A percentile compares a stretch with the other conserved stretches of the same genome.
phyloP scores from a whole-genome alignment of 257 asterid species.

The Striga asiatica region DNA sequence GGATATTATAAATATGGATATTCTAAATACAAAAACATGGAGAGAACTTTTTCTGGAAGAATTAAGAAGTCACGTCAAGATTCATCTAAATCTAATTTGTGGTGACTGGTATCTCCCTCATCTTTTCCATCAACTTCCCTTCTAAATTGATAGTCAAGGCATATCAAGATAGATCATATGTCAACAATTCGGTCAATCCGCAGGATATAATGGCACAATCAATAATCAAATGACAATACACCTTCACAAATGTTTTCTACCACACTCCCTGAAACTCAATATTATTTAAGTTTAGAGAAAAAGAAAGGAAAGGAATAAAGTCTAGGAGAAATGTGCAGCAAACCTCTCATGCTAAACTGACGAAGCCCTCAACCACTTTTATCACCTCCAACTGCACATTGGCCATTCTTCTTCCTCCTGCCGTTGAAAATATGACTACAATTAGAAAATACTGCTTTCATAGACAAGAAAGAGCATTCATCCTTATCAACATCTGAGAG shows the following conservation, averaged over 20 bases:
- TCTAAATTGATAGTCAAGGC: too few species aligned
- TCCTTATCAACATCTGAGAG: too few species aligned
- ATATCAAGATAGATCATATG: too few species aligned
- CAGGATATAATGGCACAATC: not conserved
- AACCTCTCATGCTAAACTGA: conserved; percentile 93
- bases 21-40: too few species aligned
- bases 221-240: not conserved
- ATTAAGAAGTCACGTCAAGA: too few species aligned
- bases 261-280: not conserved
- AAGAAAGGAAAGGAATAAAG: not conserved
- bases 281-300: not conserved
- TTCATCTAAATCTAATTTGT: too few species aligned
- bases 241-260: not conserved
- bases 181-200: not conserved
- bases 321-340: conserved; percentile 9
- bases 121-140: too few species aligned
- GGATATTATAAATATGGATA: too few species aligned
- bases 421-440: conserved; percentile 27
- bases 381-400: conserved; percentile 65
- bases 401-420: conserved; percentile 75
- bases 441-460: too few species aligned
- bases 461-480: too few species aligned
- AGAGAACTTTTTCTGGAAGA: too few species aligned
- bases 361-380: conserved; percentile 88
- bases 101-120: too few species aligned